A percentile compares a stretch with the other conserved stretches of the same genome.
These are phyloP conservation scores for Nakazawaea sp. DNA, from an alignment of 805 yeast genomes.

Conservation along the genomic window DNA sequence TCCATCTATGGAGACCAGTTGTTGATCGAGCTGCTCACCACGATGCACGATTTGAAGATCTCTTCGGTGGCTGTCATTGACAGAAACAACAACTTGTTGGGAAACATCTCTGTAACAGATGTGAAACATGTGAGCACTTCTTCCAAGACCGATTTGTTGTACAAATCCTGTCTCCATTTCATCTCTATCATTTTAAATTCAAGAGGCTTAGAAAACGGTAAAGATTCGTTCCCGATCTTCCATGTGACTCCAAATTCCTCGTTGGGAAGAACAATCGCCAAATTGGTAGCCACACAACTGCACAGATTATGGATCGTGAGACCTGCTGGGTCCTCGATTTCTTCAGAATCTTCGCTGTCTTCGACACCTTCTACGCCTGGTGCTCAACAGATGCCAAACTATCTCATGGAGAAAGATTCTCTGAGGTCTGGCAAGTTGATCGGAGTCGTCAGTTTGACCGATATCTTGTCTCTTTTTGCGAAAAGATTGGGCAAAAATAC, in stretches of 20 bases:
- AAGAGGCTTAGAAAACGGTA: constrained; percentile 89
- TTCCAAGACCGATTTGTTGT: constrained; percentile 76
- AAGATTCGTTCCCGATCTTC: constrained; percentile 94
- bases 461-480: constrained; percentile 77
- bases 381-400: constrained; percentile 8
- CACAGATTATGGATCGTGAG: constrained; percentile 86
- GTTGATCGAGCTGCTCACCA: constrained; percentile 77
- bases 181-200: constrained; percentile 78
- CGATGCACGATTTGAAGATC: constrained; percentile 79
- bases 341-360: constrained; percentile 11
- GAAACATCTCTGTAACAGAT: constrained; percentile 92
- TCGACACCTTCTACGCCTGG: constrained; percentile 1
- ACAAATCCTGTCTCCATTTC: constrained; percentile 81
- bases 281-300: constrained; percentile 89
- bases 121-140: constrained; percentile 83
- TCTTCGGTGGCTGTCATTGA: constrained; percentile 93
- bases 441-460: constrained; percentile 91
- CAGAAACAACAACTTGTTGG: constrained; percentile 64
- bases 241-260: constrained; percentile 79
- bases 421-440: constrained; percentile 74
- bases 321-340: constrained; percentile 25
- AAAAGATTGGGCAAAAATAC: constrained; percentile 62
- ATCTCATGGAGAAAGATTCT: constrained; percentile 18
- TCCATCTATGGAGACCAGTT: constrained; percentile 83
- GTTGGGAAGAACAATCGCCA: constrained; percentile 85